These are phyloP conservation scores for Cyberlindnera misumaiensis DNA, from an alignment of 805 yeast genomes.

Conservation along the genomic window DNA sequence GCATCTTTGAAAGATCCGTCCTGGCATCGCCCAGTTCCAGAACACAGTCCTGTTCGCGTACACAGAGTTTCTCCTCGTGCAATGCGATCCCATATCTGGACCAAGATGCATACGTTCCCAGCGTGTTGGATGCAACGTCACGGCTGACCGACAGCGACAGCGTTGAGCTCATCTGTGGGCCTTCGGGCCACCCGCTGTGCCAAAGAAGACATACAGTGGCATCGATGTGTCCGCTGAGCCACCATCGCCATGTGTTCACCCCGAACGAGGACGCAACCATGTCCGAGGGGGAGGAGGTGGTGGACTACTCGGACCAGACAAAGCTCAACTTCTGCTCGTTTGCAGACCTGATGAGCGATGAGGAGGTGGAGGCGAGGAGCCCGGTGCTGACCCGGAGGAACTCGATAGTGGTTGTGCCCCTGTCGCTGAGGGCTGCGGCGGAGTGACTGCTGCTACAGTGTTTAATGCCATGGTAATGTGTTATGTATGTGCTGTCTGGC, in stretches of 20 bases:
- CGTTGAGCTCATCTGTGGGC: conserved; percentile 10
- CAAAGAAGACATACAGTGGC: conserved; percentile 2
- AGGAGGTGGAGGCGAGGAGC: conserved; percentile 2
- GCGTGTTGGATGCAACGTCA: conserved; percentile 12
- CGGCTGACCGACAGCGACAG: not conserved
- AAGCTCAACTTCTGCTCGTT: conserved; percentile 22
- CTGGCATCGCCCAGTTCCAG: conserved; percentile 8
- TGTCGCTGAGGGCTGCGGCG: conserved; percentile 3
- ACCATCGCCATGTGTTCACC: not conserved
- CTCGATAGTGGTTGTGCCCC: conserved; percentile 10
- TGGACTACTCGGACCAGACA: conserved; percentile 20
- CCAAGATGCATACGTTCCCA: conserved; percentile 12
- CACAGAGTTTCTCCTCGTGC: conserved; percentile 8
- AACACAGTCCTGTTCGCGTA: conserved; percentile 5
- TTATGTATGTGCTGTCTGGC: too few relatives aligned
- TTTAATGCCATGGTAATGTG: too few relatives aligned
- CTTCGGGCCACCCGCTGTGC: conserved; percentile 11
- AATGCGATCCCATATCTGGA: conserved; percentile 10
- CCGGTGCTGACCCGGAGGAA: conserved; percentile 6
- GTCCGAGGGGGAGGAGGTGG: conserved; percentile 2
- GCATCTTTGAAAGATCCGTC: conserved; percentile 12
- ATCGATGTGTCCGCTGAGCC: not conserved
- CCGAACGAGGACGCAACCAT: not conserved
- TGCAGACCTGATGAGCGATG: conserved; percentile 21
- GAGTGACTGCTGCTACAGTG: not conserved